Base-by-base conservation (phyloP, 331 rosid genomes). In the Phaseolus coccineus region DNA sequence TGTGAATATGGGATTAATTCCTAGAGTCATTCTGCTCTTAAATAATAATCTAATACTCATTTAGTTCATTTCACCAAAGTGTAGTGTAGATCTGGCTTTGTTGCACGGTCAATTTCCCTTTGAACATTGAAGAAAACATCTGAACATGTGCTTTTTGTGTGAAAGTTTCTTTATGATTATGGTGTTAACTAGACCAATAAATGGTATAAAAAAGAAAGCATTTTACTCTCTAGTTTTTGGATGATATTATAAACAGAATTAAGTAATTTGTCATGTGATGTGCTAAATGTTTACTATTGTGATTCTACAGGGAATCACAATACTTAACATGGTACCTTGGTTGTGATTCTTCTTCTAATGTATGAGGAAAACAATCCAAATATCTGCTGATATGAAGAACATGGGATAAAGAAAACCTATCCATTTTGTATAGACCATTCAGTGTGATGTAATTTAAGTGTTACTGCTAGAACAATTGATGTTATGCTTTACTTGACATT, bases 221-320 rank as follows among this genome's bases (percentile, higher is more conserved):
- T 33, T 31, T 30, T 62, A 56, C 53, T 8, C 64, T 30, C 58
- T 56, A 72, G 47, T 9, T 58, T 73, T 44, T 73, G 52, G 33
- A 30, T 69, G 64, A 67, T 12, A 44, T 79, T 61, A 44, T 28
- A 39, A 22, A 15, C 5, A 15, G 25, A 62, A 59, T 64, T 51
- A 19, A 68, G 53, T 84, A 46, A 70, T 30, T 58, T 62, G 48
- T 68, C 55, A 67, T 44, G 68, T 75, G 14, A 74, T 33, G 71
- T 22, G 58, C 31, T n/a, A 61, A 40, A 71, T 14, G 4, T 71
- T 64, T 22, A 40, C 22, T 19, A 19, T 19, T 19, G 22, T 19
- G 22, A 19, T 19, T 19, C 22, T 19, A 19, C 22, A 19, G 22
- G 22, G 22, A 19, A 19, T 19, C 22, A 19, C 22, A 19, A 19